Percentiles rank a stretch among this genome's conserved stretches.
Evolutionary conservation across 768 basidiomycete species (phyloP).

Genomic region (Leucosporidium scottii): DNA sequence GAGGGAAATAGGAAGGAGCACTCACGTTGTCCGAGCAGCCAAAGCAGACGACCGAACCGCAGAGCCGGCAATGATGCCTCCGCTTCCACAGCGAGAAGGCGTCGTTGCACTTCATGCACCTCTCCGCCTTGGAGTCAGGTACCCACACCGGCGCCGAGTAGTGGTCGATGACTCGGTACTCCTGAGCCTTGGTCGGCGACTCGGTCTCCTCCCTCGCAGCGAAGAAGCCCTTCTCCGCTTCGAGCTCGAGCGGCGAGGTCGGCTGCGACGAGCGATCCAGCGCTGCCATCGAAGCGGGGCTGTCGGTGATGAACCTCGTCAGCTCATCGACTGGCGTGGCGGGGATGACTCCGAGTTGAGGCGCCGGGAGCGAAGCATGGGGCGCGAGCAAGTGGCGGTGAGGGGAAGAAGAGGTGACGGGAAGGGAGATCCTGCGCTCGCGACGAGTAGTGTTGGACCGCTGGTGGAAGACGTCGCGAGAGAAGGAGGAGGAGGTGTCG

Average conservation of each 20-base stretch:
- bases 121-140: slow-evolving; percentile 71
- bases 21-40: slow-evolving; percentile 69
- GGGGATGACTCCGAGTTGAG: slow-evolving; percentile 5
- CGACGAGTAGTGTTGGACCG: neutral
- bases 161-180: slow-evolving; percentile 52
- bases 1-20: neutral
- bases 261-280: neutral
- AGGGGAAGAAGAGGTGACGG: neutral
- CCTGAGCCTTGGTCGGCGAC: neutral
- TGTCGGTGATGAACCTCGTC: too few relatives aligned
- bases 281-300: too few relatives aligned
- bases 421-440: slow-evolving; percentile 6
- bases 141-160: slow-evolving; percentile 92
- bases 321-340: slow-evolving; percentile 7
- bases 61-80: slow-evolving; percentile 97
- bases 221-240: neutral
- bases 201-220: neutral
- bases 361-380: neutral
- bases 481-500: neutral
- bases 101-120: slow-evolving; percentile 76
- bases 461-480: neutral
- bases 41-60: slow-evolving; percentile 81
- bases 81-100: slow-evolving; percentile 88
- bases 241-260: too few relatives aligned
- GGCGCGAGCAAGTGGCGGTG: neutral